phyloP scores from a whole-genome alignment of 768 basidiomycete genomes.

The Lanmaoa pseudosensibilis region DNA sequence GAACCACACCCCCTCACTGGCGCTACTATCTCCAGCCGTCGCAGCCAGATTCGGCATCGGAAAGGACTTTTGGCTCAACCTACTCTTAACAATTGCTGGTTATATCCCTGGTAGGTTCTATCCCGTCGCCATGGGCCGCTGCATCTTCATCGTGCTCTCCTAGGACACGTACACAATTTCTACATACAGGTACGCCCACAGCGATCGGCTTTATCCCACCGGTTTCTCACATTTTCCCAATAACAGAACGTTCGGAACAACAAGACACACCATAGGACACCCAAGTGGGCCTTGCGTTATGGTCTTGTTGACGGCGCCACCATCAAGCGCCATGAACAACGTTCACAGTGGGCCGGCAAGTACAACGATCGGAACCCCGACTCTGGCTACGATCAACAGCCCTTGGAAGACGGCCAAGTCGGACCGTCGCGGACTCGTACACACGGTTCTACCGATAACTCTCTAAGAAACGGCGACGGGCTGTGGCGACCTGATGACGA shows the following conservation, averaged over 20 bases:
- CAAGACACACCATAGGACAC: slow-evolving; percentile 88
- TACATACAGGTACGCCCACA: slow-evolving; percentile 69
- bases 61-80: slow-evolving; percentile 87
- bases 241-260: slow-evolving; percentile 91
- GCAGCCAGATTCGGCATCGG: slow-evolving; percentile 92
- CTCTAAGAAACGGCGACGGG: slow-evolving; percentile 41
- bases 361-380: slow-evolving; percentile 79
- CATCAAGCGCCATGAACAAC: slow-evolving; percentile 73
- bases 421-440: slow-evolving; percentile 15
- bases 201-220: background rate
- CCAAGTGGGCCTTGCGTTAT: slow-evolving; percentile 91
- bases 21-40: slow-evolving; percentile 65
- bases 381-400: slow-evolving; percentile 68
- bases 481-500: slow-evolving; percentile 80
- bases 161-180: slow-evolving; percentile 90
- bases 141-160: slow-evolving; percentile 7
- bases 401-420: slow-evolving; percentile 80
- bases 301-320: slow-evolving; percentile 84
- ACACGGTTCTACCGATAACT: slow-evolving; percentile 8
- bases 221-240: slow-evolving; percentile 7
- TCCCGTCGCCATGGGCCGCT: background rate
- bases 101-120: slow-evolving; percentile 74
- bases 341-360: slow-evolving; percentile 84
- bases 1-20: background rate
- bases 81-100: slow-evolving; percentile 84